phyloP scores from a whole-genome alignment of 2,329 filamentous ascomycete genomes.

The Cladosporium sp. region DNA sequence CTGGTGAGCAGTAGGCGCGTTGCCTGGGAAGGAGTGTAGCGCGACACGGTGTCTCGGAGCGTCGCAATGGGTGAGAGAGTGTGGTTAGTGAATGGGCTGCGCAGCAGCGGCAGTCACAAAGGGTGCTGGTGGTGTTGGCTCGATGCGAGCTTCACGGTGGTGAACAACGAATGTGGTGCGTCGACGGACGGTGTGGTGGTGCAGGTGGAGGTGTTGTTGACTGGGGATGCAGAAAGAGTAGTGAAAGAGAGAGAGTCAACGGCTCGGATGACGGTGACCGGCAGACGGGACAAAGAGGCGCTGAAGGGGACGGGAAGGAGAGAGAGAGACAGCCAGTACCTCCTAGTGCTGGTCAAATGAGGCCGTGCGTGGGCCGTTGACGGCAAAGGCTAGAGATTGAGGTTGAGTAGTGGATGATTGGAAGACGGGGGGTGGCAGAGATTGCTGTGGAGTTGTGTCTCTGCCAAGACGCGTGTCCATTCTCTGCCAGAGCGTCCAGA shows the following conservation, averaged over 20 bases:
- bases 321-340: neutral
- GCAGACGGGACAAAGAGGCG: neutral
- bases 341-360: neutral
- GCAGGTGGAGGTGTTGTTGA: neutral
- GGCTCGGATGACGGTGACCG: neutral
- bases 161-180: slow-evolving; percentile 10
- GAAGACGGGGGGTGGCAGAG: neutral
- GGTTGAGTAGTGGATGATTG: neutral
- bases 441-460: neutral
- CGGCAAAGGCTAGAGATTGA: neutral
- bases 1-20: slow-evolving; percentile 4
- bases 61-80: slow-evolving; percentile 4
- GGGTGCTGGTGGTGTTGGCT: neutral
- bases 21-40: slow-evolving; percentile 10
- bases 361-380: neutral
- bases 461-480: neutral
- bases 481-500: neutral
- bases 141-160: slow-evolving; percentile 1
- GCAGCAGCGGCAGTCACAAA: slow-evolving; percentile 8
- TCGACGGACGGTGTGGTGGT: slow-evolving; percentile 3
- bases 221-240: neutral
- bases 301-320: neutral
- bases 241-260: neutral
- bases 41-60: slow-evolving; percentile 5
- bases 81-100: slow-evolving; percentile 7